Evolutionary conservation across 345 rosid genomes (phyloP).

Genomic region (Microthlaspi erraticum): DNA sequence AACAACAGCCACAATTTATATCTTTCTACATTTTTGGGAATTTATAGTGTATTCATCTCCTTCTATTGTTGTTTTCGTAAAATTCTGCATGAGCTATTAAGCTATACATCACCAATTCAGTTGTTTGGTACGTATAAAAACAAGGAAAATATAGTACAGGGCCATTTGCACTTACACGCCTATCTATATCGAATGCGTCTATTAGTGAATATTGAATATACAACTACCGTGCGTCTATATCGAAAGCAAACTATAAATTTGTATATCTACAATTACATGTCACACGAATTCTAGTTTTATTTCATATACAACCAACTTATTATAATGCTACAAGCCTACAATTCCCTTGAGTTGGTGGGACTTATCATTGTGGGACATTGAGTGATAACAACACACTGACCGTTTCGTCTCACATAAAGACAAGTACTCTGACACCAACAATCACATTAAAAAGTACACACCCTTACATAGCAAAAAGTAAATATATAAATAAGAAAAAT

Average conservation of each 20-base stretch:
- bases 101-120: constrained; percentile 2
- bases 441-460: constrained; percentile 7
- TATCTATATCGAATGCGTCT: not conserved
- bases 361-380: constrained; percentile 18
- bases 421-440: constrained; percentile 35
- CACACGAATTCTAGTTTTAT: too few relatives aligned
- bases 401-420: constrained; percentile 32
- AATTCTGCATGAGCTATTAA: not conserved
- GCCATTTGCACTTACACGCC: not conserved
- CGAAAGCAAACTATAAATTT: too few relatives aligned
- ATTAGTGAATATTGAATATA: too few relatives aligned
- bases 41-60: not conserved
- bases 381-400: constrained; percentile 38
- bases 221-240: too few relatives aligned
- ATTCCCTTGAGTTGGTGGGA: constrained; percentile 9
- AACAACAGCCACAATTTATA: too few relatives aligned
- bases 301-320: too few relatives aligned
- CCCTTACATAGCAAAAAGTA: not conserved
- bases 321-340: not conserved
- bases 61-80: not conserved
- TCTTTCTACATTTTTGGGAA: too few relatives aligned
- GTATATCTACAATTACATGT: too few relatives aligned
- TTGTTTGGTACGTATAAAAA: not conserved
- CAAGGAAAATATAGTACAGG: not conserved
- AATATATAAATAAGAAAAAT: constrained; percentile 7